Base-by-base conservation (phyloP, 202 grass and related monocot genomes). In the Schoenoplectus tabernaemontani region DNA sequence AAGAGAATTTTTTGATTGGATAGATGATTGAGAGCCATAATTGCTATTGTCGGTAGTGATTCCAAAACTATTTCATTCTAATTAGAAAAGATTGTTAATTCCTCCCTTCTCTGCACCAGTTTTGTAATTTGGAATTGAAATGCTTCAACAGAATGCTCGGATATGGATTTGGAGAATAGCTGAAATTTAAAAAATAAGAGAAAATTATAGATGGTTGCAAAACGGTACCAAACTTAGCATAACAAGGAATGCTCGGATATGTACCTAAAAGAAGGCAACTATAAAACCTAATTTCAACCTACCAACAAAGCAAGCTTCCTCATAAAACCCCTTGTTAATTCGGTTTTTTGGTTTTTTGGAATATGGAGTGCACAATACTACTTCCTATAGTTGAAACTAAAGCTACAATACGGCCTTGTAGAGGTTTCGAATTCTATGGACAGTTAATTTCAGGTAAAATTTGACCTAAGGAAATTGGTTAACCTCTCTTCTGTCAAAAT, bases 211-310 rank as follows among this genome's bases (percentile, higher is more conserved):
- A 33, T 7, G 34, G 16, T 64, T 36, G 32, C 8, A 47, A 51
- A 10, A 65, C 22, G 50, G 24, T n/a, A 80, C 19, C 22, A 51
- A 64, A 65, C 11, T 43, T 19, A 38, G 26, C 48, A 72, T 23
- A 47, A 72, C 9, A 50, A 71, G 37, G 60, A 78, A 78, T 78
- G 17, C 28, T 59, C 32, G 16, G n/a, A 61, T 78, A 78, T 44
- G 11, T 11, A 61, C 33, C 33, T 34, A 15, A 41, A 78, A 38
- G 0, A 22, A 22, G 11, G 23, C 58, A 80, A 47, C 77, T 46
- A 64, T 6, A 80, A 80, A 62, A 80, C 59, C 77, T 80, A 80
- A 63, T 80, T 34, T 33, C 23, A 64, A 63, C 43, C 76, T 78
- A 60, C 76, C 57, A 60, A 78, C 16, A 47, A 34, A 34, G 13